Evolutionary conservation across 805 yeast genomes (phyloP), one percentile per base, ranked within the genome.

Genomic region (Hanseniaspora jakobsenii): DNA sequence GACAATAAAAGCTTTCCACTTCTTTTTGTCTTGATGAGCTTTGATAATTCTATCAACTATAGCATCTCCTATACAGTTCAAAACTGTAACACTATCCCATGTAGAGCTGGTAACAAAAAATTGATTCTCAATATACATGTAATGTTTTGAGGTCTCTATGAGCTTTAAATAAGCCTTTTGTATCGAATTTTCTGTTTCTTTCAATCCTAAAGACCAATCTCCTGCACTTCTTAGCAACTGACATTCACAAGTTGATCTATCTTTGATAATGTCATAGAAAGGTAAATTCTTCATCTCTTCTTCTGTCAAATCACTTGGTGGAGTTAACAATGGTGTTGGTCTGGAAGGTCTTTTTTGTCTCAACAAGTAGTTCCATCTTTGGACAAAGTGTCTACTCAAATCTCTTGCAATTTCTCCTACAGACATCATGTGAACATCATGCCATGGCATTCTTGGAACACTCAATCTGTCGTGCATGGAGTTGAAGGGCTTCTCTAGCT

Each of bases 381-480:
- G 98, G 12, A 86, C 93, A 62, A 93, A 91, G 60, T 91, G 97
- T 47, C 98, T 73, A 0, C 94, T 73, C 42, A 89, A 62, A 60
- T 91, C 99, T 48, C 96, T 71, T 0, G 97, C 98, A 3, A 87
- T 77, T 55, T 87, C 93, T 12, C 99, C 99, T 2, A 87, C 75
- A 1, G 93, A 77, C 64, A 86, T 77, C 94, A 87, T 91, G 53
- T 91, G 97, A 30, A 91, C 84, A 69, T 91, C 99, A 61, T 91
- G 99, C 99, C 98, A 91, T 8, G 98, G 98, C 99, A 91, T 91
- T 54, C 99, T 73, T 2, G 98, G 97, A 17, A 74, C 71, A 16
- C 60, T 60, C 13, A 71, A 66, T 49, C 99, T 72, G 60, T 91
- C 94, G 56, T 85, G 85, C 91, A 89, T 81, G 18, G 84, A 83